These are phyloP conservation scores for Euryodendron excelsum DNA, from an alignment of 148 eudicot genomes.

Conservation along the genomic window DNA sequence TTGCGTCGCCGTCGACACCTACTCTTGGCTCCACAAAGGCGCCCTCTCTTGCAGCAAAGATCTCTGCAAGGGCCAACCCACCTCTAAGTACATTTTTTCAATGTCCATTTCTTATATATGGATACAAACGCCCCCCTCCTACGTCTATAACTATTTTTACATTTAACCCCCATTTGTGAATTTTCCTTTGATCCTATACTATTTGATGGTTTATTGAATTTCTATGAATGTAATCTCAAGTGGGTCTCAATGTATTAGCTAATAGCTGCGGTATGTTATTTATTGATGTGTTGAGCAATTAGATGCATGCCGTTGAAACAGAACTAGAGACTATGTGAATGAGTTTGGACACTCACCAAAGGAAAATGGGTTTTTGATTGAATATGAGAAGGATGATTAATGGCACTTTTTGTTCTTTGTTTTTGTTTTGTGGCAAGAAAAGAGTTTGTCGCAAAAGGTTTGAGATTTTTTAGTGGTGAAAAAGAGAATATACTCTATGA, in stretches of 20 bases:
- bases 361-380: background rate
- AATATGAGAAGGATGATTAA: too few relatives aligned
- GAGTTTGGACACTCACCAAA: background rate
- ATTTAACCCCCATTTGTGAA: background rate
- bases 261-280: too few relatives aligned
- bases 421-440: background rate
- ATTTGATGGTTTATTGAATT: background rate
- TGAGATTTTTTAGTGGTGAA: background rate
- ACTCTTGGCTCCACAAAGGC: conserved; percentile 99
- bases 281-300: background rate
- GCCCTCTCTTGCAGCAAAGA: conserved; percentile 92
- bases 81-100: conserved; percentile 49
- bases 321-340: background rate
- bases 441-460: background rate
- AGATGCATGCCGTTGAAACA: background rate
- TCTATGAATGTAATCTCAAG: background rate
- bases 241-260: background rate
- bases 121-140: too few relatives aligned
- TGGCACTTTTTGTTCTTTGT: background rate
- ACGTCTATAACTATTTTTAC: too few relatives aligned
- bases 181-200: conserved; percentile 5
- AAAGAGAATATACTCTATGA: background rate
- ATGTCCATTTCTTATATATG: background rate
- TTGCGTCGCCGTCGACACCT: conserved; percentile 87
- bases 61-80: conserved; percentile 84